Evolutionary conservation across 73 alveolate species (phyloP).

Genomic region (Paraurostyla sp.): DNA sequence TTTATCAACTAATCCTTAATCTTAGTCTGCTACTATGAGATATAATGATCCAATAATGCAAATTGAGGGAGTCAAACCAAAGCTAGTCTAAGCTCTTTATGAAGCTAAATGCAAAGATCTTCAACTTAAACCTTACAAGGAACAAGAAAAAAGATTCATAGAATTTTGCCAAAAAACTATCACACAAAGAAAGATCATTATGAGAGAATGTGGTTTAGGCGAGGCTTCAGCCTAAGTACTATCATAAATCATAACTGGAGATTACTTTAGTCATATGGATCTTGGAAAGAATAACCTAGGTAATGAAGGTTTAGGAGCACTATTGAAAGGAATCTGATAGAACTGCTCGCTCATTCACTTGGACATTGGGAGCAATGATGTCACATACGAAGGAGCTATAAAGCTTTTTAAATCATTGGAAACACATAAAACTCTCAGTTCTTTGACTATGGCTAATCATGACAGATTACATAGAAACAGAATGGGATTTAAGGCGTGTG

Average conservation of each 20-base stretch:
- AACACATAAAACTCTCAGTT: constrained; percentile 33
- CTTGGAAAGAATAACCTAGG: constrained; percentile 67
- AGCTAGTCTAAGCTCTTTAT: constrained; percentile 12
- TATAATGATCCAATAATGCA: not conserved
- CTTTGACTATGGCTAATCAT: constrained; percentile 65
- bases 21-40: no score
- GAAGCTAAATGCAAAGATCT: constrained; percentile 74
- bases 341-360: constrained; percentile 58
- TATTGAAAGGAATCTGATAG: constrained; percentile 56
- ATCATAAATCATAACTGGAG: constrained; percentile 34
- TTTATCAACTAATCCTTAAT: no score
- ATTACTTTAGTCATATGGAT: constrained; percentile 46
- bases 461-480: constrained; percentile 74
- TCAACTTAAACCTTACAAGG: constrained; percentile 6
- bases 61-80: constrained; percentile 32
- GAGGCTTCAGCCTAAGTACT: constrained; percentile 51
- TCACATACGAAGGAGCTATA: constrained; percentile 62
- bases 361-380: constrained; percentile 75
- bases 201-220: constrained; percentile 76
- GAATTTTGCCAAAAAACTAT: constrained; percentile 62
- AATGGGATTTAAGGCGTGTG: constrained; percentile 65
- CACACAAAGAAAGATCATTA: constrained; percentile 38
- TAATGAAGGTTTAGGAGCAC: constrained; percentile 51
- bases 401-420: constrained; percentile 28
- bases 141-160: constrained; percentile 58